These are phyloP conservation scores for Apiospora aurea DNA, from an alignment of 2,329 filamentous ascomycete genomes.

Conservation along the genomic window DNA sequence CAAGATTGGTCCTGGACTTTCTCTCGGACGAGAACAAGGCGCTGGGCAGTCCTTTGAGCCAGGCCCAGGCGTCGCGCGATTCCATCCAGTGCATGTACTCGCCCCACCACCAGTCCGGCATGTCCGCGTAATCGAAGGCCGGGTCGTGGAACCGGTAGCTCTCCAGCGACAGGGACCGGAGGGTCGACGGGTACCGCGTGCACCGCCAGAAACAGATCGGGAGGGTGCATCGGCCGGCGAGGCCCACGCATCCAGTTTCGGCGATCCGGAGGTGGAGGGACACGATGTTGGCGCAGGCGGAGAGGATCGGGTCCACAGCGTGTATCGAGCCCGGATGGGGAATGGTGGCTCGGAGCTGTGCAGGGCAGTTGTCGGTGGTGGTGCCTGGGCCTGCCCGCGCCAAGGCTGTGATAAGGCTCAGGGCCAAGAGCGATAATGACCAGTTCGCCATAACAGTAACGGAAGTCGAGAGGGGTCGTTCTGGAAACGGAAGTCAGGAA, in stretches of 20 bases:
- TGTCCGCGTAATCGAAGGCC: too few species aligned
- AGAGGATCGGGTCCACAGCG: background rate
- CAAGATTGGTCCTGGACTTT: background rate
- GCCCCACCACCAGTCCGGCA: background rate
- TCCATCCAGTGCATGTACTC: background rate
- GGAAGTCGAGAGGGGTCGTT: background rate
- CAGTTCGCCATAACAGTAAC: background rate
- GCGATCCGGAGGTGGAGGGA: background rate
- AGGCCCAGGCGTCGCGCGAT: background rate
- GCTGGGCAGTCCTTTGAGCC: background rate
- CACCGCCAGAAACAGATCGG: background rate
- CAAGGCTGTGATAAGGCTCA: background rate
- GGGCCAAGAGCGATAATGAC: background rate
- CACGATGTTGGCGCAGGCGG: background rate
- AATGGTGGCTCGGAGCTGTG: too few species aligned
- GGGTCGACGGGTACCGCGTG: background rate
- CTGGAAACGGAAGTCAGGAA: background rate
- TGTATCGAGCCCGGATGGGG: background rate
- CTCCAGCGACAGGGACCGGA: background rate
- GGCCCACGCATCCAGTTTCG: background rate
- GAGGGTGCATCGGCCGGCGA: background rate
- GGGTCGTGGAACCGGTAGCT: background rate
- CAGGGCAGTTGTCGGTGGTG: too few species aligned
- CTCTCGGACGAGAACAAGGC: background rate
- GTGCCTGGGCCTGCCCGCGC: too few species aligned